A percentile compares a stretch with the other conserved stretches of the same genome.
phyloP scores from a whole-genome alignment of 768 basidiomycete species.

The Pulveroboletus sp. region DNA sequence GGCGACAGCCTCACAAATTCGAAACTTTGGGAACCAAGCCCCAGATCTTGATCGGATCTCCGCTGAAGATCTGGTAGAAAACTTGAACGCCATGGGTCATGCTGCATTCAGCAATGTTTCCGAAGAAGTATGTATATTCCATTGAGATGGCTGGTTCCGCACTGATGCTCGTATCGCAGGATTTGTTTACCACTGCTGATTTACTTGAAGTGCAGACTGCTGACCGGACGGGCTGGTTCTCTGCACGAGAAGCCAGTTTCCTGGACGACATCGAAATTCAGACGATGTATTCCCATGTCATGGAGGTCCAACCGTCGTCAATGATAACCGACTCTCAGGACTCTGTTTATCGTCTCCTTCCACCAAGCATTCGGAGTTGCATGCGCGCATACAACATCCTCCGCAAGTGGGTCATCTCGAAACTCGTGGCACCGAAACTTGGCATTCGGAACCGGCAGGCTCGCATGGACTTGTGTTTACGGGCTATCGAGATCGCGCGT shows the following conservation, averaged over 20 bases:
- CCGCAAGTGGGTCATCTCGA: conserved; percentile 74
- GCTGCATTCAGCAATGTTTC: conserved; percentile 74
- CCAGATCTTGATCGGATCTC: conserved; percentile 61
- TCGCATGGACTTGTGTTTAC: conserved; percentile 68
- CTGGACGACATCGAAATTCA: conserved; percentile 73
- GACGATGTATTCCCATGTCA: conserved; percentile 68
- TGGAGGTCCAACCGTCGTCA: conserved; percentile 67
- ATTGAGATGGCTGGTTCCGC: neutral
- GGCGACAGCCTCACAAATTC: conserved; percentile 4
- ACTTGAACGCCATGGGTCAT: conserved; percentile 68
- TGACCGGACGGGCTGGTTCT: conserved; percentile 79
- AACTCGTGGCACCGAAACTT: conserved; percentile 59
- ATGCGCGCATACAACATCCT: conserved; percentile 71
- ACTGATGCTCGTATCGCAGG: conserved; percentile 38
- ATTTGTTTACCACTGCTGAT: conserved; percentile 73
- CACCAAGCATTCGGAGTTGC: conserved; percentile 71
- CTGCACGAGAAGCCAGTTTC: conserved; percentile 45
- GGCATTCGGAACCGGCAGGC: conserved; percentile 61
- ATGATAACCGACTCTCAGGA: conserved; percentile 72
- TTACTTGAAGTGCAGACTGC: conserved; percentile 75
- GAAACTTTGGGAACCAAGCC: conserved; percentile 38
- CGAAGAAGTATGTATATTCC: conserved; percentile 53
- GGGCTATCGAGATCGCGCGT: conserved; percentile 70
- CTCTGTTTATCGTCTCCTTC: conserved; percentile 65
- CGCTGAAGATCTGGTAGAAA: conserved; percentile 71